A percentile compares a stretch with the other conserved stretches of the same genome.
These are phyloP conservation scores for Macrolepiota albuminosa DNA, from an alignment of 768 basidiomycete genomes.

Conservation along the genomic window DNA sequence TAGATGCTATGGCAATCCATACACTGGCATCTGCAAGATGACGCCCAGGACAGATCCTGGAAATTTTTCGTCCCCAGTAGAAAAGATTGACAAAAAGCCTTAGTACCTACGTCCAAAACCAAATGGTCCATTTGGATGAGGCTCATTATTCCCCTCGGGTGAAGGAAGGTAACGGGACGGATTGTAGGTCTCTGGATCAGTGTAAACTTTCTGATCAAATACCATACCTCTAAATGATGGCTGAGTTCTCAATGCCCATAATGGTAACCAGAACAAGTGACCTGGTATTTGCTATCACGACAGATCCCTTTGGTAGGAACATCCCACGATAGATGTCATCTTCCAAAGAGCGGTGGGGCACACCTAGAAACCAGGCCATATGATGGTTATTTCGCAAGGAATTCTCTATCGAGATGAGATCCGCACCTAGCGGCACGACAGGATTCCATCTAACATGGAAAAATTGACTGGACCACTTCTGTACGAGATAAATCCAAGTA, in stretches of 20 bases:
- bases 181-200: constrained; percentile 1
- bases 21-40: not conserved
- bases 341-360: constrained; percentile 9
- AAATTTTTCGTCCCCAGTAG: not conserved
- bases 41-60: not conserved
- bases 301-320: not conserved
- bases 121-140: not conserved
- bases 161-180: constrained; percentile 5
- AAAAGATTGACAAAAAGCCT: not conserved
- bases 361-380: not conserved
- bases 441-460: not conserved
- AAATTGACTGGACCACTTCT: not conserved
- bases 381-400: not conserved
- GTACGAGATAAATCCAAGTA: not conserved
- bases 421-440: not conserved
- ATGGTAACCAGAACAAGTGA: not conserved
- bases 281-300: constrained; percentile 7
- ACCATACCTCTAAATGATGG: constrained; percentile 6
- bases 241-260: not conserved
- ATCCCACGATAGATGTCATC: not conserved
- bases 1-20: not conserved
- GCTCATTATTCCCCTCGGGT: not conserved
- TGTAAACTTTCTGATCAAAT: constrained; percentile 4
- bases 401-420: not conserved
- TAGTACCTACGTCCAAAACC: constrained; percentile 4